Evolutionary conservation across 2,329 filamentous ascomycete species (phyloP), one percentile per base, ranked within the genome.

Genomic region (Fusarium lateritium): DNA sequence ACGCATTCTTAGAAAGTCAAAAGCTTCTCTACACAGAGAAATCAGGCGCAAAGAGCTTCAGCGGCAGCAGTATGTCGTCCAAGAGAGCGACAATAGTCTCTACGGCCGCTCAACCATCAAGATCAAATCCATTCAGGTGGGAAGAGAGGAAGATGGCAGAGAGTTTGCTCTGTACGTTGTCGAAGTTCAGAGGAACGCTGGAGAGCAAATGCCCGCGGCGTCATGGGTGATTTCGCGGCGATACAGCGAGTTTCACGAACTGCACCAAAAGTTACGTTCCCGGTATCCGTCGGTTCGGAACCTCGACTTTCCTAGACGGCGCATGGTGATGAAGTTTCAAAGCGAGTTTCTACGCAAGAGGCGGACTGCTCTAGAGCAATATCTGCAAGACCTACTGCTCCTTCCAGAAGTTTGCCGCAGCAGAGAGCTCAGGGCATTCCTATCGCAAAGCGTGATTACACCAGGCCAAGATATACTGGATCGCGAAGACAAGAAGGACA

Each of bases 51-150:
- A 98, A 77, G 95, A 98, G 79, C 87, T 99, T 75, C 96, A 99
- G 78, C 88, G 94, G 53, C 96, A 97, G 79, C 97, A 99, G 77
- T 99, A 99, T 73, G 93, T 97, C 45, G 90, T 98, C 9, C 96
- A 99, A 79, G 96, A 99, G 80, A 98, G 94, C 76, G 97, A 99
- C 78, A 99, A 97, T 79, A 97, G 94, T 78, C 84, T 99, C 24
- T 98, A 97, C 75, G 96, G 96, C 4, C 92, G 95, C 19, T 95
- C 96, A 4, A 93, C 90, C 0, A 89, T 98, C 73, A 92, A 88
- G 73, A 98, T 99, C 77, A 96, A 96, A 76, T 93, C 93, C 1
- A 94, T 97, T 55, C 94, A 97, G 81, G 93, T 98, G 15, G 95
- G 94, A 7, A 91, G 90, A 65, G 96, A 98, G 70, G 92, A 95